Evolutionary conservation across 768 basidiomycete species (phyloP).

Genomic region (Daedaleopsis sinensis): DNA sequence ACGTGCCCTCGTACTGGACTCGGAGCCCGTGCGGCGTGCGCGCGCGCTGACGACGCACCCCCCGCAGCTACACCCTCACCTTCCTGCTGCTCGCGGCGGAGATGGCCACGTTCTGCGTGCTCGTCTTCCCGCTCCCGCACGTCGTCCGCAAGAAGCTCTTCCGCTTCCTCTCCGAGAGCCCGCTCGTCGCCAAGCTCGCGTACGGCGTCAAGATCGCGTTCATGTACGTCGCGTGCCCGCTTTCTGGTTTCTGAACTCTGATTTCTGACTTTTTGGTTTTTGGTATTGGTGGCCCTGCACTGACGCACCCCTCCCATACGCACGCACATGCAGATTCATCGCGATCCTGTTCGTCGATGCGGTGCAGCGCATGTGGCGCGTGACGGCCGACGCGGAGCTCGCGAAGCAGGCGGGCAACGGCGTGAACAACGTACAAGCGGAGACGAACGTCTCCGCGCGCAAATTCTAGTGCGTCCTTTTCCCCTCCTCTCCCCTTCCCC

Average conservation of each 20-base stretch:
- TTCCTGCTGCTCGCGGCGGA: conserved; percentile 82
- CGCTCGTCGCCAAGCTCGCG: conserved; percentile 79
- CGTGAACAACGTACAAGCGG: conserved; percentile 67
- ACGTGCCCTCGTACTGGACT: conserved; percentile 23
- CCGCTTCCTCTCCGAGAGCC: conserved; percentile 67
- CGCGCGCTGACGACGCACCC: neutral
- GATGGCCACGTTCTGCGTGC: conserved; percentile 84
- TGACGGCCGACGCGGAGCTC: conserved; percentile 69
- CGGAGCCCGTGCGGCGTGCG: too few relatives aligned
- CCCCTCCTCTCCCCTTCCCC: too few relatives aligned
- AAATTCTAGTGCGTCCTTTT: conserved; percentile 92
- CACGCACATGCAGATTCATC: conserved; percentile 77
- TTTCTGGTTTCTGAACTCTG: too few relatives aligned
- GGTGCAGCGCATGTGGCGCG: conserved; percentile 88
- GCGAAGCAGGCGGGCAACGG: conserved; percentile 58
- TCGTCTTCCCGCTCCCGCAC: conserved; percentile 88
- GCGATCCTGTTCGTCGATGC: conserved; percentile 89
- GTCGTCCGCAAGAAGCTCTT: conserved; percentile 70
- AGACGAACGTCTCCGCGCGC: conserved; percentile 88
- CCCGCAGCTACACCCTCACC: conserved; percentile 73
- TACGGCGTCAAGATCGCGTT: conserved; percentile 94
- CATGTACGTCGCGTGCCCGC: conserved; percentile 57
- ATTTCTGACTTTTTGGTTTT: too few relatives aligned
- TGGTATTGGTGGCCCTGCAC: too few relatives aligned
- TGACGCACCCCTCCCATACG: neutral